Percentiles rank a stretch among this genome's conserved stretches.
phyloP scores from a whole-genome alignment of 2,329 filamentous ascomycete genomes.

The Cordyceps farinosa region DNA sequence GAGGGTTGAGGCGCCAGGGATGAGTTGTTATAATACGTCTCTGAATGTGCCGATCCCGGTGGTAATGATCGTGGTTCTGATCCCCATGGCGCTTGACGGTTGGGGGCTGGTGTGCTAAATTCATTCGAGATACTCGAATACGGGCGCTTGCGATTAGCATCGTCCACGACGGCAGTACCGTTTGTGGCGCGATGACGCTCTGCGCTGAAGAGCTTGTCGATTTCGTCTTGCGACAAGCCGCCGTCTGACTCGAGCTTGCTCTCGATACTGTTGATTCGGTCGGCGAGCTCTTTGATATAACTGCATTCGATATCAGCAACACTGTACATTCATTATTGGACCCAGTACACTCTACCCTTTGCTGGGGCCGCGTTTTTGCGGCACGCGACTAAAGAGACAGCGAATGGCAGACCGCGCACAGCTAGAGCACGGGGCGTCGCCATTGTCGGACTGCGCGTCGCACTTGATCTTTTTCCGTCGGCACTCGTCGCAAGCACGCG shows the following conservation, averaged over 20 bases:
- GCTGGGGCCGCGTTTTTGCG: conserved; percentile 83
- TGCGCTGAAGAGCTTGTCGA: conserved; percentile 40
- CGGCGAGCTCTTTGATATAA: conserved; percentile 89
- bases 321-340: neutral
- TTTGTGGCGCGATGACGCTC: conserved; percentile 33
- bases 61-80: conserved; percentile 46
- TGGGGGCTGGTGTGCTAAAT: conserved; percentile 38
- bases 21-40: conserved; percentile 36
- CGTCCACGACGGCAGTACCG: conserved; percentile 26
- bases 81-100: conserved; percentile 45
- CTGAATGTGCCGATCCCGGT: conserved; percentile 37
- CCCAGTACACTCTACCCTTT: conserved; percentile 62
- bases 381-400: conserved; percentile 82
- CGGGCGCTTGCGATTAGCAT: conserved; percentile 42
- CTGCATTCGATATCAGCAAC: conserved; percentile 36
- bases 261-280: conserved; percentile 78
- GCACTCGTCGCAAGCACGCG: conserved; percentile 84
- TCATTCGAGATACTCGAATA: conserved; percentile 47
- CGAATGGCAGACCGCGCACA: conserved; percentile 72
- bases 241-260: conserved; percentile 63
- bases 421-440: conserved; percentile 73
- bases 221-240: conserved; percentile 41
- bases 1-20: conserved; percentile 46
- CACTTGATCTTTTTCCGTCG: conserved; percentile 87
- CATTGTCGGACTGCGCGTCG: conserved; percentile 72